A percentile compares a stretch with the other conserved stretches of the same genome.
Conservation (phyloP, 495 filamentous ascomycete species). For the Cryomyces minteri region DNA sequence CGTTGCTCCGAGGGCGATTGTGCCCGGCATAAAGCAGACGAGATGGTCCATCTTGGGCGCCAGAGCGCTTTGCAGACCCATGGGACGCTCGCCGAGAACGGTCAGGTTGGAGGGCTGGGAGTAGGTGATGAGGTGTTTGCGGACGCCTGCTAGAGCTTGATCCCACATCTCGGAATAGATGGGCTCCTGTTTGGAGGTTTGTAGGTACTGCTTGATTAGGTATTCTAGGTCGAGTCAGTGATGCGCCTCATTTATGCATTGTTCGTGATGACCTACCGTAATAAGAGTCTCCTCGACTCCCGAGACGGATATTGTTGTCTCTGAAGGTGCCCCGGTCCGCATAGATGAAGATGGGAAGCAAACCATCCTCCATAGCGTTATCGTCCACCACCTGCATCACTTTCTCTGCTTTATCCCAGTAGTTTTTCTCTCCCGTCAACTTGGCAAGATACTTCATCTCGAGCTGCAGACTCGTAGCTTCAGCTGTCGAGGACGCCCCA, state of each 20-base stretch:
- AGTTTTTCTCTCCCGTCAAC: conserved; percentile 77
- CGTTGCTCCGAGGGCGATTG: conserved; percentile 77
- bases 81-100: conserved; percentile 69
- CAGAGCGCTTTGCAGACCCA: conserved; percentile 43
- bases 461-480: conserved; percentile 80
- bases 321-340: conserved; percentile 61
- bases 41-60: conserved; percentile 95
- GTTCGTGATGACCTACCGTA: conserved; percentile 36
- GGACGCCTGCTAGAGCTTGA: conserved; percentile 64
- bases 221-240: conserved; percentile 41
- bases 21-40: conserved; percentile 94
- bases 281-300: conserved; percentile 88
- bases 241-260: neutral
- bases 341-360: conserved; percentile 81
- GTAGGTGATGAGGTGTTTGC: conserved; percentile 83
- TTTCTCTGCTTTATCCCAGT: conserved; percentile 79
- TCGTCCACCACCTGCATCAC: conserved; percentile 81
- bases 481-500: conserved; percentile 87
- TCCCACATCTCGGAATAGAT: conserved; percentile 89
- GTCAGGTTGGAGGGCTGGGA: conserved; percentile 63
- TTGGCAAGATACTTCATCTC: conserved; percentile 97
- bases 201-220: conserved; percentile 89
- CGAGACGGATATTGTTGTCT: conserved; percentile 73
- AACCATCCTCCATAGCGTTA: conserved; percentile 56
- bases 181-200: conserved; percentile 71